phyloP scores from a whole-genome alignment of 148 eudicot genomes.

The Fagopyrum homotropicum region DNA sequence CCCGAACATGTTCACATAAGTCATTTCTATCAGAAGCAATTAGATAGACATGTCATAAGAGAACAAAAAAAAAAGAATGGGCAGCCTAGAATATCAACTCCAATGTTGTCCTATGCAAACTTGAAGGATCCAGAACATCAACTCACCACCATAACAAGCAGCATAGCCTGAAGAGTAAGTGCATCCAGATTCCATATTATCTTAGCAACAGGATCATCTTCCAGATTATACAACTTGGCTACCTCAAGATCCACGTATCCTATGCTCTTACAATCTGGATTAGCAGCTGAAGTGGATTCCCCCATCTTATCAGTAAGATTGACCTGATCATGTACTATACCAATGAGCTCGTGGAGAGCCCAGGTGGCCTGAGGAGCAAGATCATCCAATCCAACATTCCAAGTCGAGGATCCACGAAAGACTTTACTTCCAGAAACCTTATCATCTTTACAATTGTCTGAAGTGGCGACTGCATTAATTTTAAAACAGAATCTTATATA shows the following conservation, averaged over 20 bases:
- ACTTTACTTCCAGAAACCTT: neutral
- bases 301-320: constrained; percentile 28
- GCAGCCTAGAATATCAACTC: neutral
- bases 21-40: neutral
- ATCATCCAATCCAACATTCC: constrained; percentile 37
- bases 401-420: neutral
- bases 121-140: constrained; percentile 12
- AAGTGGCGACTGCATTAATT: neutral
- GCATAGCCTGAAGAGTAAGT: constrained; percentile 44
- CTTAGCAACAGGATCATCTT: constrained; percentile 70
- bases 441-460: constrained; percentile 4
- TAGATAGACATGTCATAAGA: neutral
- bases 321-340: constrained; percentile 67
- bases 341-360: constrained; percentile 66
- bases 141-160: constrained; percentile 82
- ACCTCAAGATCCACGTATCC: constrained; percentile 20
- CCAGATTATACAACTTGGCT: constrained; percentile 28
- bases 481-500: neutral
- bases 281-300: constrained; percentile 25
- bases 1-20: neutral
- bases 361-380: constrained; percentile 43
- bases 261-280: constrained; percentile 27
- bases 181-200: constrained; percentile 69
- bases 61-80: neutral
- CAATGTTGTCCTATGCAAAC: neutral